Conservation (phyloP, 352 stramenopile genomes). For the Pythium monospermum region DNA sequence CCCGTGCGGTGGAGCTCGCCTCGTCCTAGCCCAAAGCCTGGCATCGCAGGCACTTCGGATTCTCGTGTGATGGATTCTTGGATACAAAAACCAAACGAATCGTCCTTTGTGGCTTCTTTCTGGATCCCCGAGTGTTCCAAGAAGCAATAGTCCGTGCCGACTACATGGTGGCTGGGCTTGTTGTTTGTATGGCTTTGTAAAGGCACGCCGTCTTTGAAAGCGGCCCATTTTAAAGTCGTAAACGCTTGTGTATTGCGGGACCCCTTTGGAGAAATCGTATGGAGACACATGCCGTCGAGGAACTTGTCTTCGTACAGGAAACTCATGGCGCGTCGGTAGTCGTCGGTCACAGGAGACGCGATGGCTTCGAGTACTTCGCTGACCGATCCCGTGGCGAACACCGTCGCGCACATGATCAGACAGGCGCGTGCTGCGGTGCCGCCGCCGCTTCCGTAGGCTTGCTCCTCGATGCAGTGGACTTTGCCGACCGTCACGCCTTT, state of each 20-base stretch:
- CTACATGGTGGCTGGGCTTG: conserved; percentile 20
- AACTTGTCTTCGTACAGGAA: conserved; percentile 58
- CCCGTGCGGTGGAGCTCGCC: conserved; percentile 57
- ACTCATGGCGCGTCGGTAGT: conserved; percentile 61
- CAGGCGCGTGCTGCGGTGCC: conserved; percentile 24
- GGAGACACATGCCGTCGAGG: conserved; percentile 53
- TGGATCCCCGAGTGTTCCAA: conserved; percentile 65
- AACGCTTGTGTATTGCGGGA: conserved; percentile 35
- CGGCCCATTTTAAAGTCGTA: conserved; percentile 71
- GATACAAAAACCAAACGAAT: conserved; percentile 55
- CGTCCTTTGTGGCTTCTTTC: conserved; percentile 15
- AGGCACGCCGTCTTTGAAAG: conserved; percentile 45
- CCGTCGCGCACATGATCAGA: conserved; percentile 55
- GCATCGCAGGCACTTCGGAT: conserved; percentile 49
- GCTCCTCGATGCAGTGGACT: conserved; percentile 52
- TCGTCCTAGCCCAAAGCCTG: conserved; percentile 45
- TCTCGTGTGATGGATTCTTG: conserved; percentile 64
- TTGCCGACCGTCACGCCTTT: conserved; percentile 61
- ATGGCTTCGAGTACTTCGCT: conserved; percentile 64
- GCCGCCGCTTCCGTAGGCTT: conserved; percentile 2
- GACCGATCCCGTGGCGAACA: conserved; percentile 48
- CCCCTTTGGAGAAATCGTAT: conserved; percentile 32
- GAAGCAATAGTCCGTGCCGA: conserved; percentile 72
- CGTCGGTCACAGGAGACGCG: conserved; percentile 52
- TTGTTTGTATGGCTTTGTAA: conserved; percentile 17